Evolutionary conservation across 2,329 filamentous ascomycete species (phyloP), one percentile per base, ranked within the genome.

Genomic region (Fusarium pilosicola): DNA sequence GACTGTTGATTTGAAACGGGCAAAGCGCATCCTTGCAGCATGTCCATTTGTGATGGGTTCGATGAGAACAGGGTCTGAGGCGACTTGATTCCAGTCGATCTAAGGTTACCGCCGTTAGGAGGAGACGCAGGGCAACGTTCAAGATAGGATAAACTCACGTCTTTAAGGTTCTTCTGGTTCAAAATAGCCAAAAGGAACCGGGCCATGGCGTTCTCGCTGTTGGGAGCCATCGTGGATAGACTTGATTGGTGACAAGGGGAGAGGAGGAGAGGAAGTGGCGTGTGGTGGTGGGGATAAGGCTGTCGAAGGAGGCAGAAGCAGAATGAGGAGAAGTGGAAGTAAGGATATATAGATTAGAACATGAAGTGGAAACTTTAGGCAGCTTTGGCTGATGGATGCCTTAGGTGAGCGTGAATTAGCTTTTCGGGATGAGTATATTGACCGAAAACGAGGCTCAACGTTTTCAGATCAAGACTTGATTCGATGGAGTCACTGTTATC

Each of bases 41-140:
- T 90, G 88, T 49, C 88, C 88, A 76, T 90, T 90, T 70, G 87
- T 85, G 67, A 90, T 90, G 74, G 85, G 83, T 56, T 89, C 84
- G 30, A 85, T 71, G 15, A 90, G 83, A 54, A 88, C 84, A 26
- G 88, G 87, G 68, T 89, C 86, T 41, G 83, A 79, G 60, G 88
- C 88, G 49, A 90, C 88, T 77, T 85, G 80, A 68, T 87, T 86
- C 88, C 88, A 90, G 78, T 90, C 86, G 76, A 90, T 89, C 88
- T 90, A 63, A 28, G 55, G 28, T 51, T 32, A 62, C 54, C 45
- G 20, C 45, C 26, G 70, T 75, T 77, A 62, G 74, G 65, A 65
- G n/a, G n/a, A 38, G 44, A 24, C 30, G 57, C 38, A 17, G 13
- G 13, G 45, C 48, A 52, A 24, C 28, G 36, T 55, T 62, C 20